Evolutionary conservation across 2,329 filamentous ascomycete species (phyloP).

Genomic region (Penicillium olsonii): DNA sequence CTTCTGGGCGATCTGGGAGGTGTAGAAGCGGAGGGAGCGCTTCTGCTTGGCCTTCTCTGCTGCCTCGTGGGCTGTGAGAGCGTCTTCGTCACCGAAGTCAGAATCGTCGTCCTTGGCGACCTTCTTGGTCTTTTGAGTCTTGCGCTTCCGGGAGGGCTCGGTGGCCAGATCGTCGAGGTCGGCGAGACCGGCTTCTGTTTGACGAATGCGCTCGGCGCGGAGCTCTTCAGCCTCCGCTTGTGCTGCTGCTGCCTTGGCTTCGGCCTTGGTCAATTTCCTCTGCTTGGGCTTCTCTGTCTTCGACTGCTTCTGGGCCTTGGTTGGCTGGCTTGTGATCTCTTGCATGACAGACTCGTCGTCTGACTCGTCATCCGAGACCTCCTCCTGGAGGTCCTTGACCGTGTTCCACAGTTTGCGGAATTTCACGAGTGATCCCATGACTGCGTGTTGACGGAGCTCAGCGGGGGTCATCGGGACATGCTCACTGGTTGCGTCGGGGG

Average conservation of each 20-base stretch:
- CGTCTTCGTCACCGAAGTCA: slow-evolving; percentile 90
- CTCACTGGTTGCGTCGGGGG: slow-evolving; percentile 58
- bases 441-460: slow-evolving; percentile 83
- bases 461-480: slow-evolving; percentile 67
- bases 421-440: slow-evolving; percentile 82
- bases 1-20: slow-evolving; percentile 94
- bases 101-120: slow-evolving; percentile 58
- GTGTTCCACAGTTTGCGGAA: slow-evolving; percentile 79
- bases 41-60: slow-evolving; percentile 87
- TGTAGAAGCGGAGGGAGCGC: slow-evolving; percentile 95
- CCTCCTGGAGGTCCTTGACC: slow-evolving; percentile 65
- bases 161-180: slow-evolving; percentile 65
- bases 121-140: slow-evolving; percentile 36
- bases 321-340: slow-evolving; percentile 9
- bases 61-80: slow-evolving; percentile 73
- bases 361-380: slow-evolving; percentile 34
- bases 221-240: slow-evolving; percentile 57
- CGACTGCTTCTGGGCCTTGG: slow-evolving; percentile 26
- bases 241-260: slow-evolving; percentile 54
- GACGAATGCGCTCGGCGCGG: slow-evolving; percentile 54
- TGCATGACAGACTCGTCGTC: slow-evolving; percentile 23
- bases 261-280: slow-evolving; percentile 51
- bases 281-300: slow-evolving; percentile 41
- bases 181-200: slow-evolving; percentile 70
- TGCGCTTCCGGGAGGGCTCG: slow-evolving; percentile 52